Base-by-base conservation (phyloP, 2,329 filamentous ascomycete species). In the Didymella pinodella region DNA sequence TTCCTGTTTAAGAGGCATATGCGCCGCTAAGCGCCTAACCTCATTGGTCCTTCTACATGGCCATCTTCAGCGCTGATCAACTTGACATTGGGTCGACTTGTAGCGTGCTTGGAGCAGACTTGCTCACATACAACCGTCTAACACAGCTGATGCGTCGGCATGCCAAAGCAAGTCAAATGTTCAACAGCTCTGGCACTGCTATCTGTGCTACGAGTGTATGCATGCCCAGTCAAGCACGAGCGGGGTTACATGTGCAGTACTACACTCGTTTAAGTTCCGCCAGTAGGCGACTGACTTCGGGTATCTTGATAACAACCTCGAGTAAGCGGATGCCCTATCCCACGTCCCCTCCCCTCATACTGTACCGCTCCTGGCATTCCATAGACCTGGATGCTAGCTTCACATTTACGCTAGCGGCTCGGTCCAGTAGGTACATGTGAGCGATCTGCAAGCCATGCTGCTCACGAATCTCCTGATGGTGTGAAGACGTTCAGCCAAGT, bases 211-310 rank as follows among this genome's bases (percentile, higher is more conserved):
- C 2, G 20, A 16, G 46, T 29, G 7, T 40, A 22, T 54, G 47
- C 50, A 50, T 47, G 56, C 40, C 56, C 50, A 54, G 50, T 46
- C 31, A n/a, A 58, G 45, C 34, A 48, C 36, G 44, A 61, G 59
- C 50, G 59, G 59, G 59, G 59, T 58, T 52, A 51, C 50, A 58
- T 52, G 46, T 58, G 59, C 54, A 51, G 34, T 50, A 45, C 44
- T 34, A 48, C 32, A 26, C 40, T 57, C 57, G 48, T 44, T 53
- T 53, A 46, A 34, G n/a, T 7, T 8, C 32, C 14, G 45, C 46
- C 41, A 61, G 50, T 61, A 16, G 26, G 46, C 46, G 29, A 28
- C 29, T 48, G 16, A 18, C 28, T 11, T 34, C 31, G 20, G 18
- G 25, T 38, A 14, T 48, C 47, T 50, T 52, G 50, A 61, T 58